Percentiles rank a stretch among this genome's conserved stretches.
Conservation (phyloP, 169 alveolate species). For the Plasmodium vinckei region DNA sequence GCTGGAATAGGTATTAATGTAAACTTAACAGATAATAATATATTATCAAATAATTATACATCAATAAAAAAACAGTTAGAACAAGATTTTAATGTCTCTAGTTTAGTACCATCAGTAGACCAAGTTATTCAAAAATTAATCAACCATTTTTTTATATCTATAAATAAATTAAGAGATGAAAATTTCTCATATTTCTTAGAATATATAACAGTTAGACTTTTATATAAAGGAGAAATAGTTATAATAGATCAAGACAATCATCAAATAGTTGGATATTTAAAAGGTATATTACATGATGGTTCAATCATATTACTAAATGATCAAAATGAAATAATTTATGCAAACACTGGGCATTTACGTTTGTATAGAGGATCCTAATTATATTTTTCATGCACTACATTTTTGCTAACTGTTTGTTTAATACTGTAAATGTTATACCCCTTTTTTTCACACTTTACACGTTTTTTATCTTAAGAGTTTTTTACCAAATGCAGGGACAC, state of each 20-base stretch:
- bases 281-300: constrained; percentile 53
- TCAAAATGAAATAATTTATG: constrained; percentile 12
- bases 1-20: constrained; percentile 53
- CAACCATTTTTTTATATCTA: not conserved
- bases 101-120: constrained; percentile 29
- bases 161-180: constrained; percentile 3
- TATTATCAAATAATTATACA: constrained; percentile 37
- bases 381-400: not conserved
- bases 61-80: constrained; percentile 31
- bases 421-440: not conserved
- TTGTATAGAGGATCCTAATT: not conserved
- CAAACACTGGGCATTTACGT: constrained; percentile 38
- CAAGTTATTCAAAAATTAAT: constrained; percentile 31
- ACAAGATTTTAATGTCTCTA: not conserved
- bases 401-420: not conserved
- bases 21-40: constrained; percentile 19
- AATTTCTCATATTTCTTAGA: constrained; percentile 38
- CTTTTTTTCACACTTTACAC: not conserved
- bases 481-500: not conserved
- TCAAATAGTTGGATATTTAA: constrained; percentile 23
- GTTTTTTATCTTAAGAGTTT: too few species aligned
- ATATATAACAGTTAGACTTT: constrained; percentile 27
- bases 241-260: constrained; percentile 21
- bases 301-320: constrained; percentile 25
- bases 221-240: constrained; percentile 39